Percentiles rank a stretch among this genome's conserved stretches.
phyloP scores from a whole-genome alignment of 2,329 filamentous ascomycete genomes.

The Epichloe hybrida region DNA sequence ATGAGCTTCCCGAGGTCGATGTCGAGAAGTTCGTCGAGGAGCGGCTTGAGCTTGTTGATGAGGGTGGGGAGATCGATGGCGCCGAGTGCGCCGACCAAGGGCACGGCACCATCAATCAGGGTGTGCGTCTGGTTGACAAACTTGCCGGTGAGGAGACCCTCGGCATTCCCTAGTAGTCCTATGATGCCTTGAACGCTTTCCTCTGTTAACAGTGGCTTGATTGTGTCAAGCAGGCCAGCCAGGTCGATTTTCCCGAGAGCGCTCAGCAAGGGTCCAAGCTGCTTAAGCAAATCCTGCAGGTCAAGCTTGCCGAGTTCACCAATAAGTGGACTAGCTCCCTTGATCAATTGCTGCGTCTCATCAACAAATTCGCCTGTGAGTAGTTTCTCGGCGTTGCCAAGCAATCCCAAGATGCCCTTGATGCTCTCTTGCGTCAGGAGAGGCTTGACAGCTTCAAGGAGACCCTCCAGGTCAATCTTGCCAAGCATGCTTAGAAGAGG shows the following conservation, averaged over 20 bases:
- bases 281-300: constrained; percentile 15
- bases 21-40: constrained; percentile 18
- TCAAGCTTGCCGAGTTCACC: constrained; percentile 13
- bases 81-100: constrained; percentile 22
- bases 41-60: constrained; percentile 16
- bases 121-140: constrained; percentile 18
- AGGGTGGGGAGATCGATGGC: constrained; percentile 21
- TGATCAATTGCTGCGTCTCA: constrained; percentile 15
- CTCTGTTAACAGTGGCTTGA: constrained; percentile 21
- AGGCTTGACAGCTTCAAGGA: constrained; percentile 15
- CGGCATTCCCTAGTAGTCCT: constrained; percentile 21
- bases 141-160: constrained; percentile 18
- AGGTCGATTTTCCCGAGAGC: constrained; percentile 19
- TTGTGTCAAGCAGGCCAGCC: constrained; percentile 17
- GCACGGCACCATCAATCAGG: constrained; percentile 22
- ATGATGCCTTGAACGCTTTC: constrained; percentile 20
- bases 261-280: constrained; percentile 17
- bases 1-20: constrained; percentile 16
- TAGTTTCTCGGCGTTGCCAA: constrained; percentile 16
- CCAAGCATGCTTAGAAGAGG: constrained; percentile 19
- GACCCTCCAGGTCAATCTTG: constrained; percentile 19
- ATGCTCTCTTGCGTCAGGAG: constrained; percentile 16
- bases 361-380: constrained; percentile 16
- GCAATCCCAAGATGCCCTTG: constrained; percentile 18
- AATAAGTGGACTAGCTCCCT: constrained; percentile 15